These are phyloP conservation scores for Gentiana straminea DNA, from an alignment of 257 asterid genomes.

Conservation along the genomic window DNA sequence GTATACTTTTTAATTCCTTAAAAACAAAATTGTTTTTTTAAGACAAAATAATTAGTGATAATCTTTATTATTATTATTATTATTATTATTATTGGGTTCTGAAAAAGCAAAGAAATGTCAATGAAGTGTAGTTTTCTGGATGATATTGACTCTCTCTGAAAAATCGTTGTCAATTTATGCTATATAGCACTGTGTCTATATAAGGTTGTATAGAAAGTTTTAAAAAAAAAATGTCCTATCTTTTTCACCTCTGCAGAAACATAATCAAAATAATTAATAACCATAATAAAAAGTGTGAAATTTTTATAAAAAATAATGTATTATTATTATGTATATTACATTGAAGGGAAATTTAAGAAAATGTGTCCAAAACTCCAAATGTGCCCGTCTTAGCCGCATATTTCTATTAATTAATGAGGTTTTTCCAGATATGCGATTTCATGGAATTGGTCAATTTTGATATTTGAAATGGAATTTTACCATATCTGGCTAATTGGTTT, in stretches of 20 bases:
- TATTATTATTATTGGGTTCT: background rate
- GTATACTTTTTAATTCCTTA: conserved; percentile 15
- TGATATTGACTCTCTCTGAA: conserved; percentile 9
- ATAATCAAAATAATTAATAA: too few relatives aligned
- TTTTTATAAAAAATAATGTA: too few relatives aligned
- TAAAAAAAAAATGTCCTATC: conserved; percentile 8
- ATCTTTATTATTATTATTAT: too few relatives aligned
- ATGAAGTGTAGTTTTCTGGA: conserved; percentile 17
- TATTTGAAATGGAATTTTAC: conserved; percentile 15
- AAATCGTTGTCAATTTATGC: conserved; percentile 17
- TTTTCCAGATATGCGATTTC: conserved; percentile 21
- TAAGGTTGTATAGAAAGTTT: background rate
- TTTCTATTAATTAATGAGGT: background rate
- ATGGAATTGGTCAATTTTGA: conserved; percentile 15
- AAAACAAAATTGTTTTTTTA: too few relatives aligned
- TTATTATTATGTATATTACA: too few relatives aligned
- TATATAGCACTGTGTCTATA: conserved; percentile 17
- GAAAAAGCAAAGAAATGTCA: conserved; percentile 13
- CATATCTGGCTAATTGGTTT: conserved; percentile 12
- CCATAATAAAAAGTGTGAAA: too few relatives aligned
- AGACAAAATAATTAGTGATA: too few relatives aligned
- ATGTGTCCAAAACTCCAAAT: too few relatives aligned
- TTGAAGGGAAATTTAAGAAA: too few relatives aligned
- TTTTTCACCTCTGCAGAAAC: conserved; percentile 14
- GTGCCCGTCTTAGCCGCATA: too few relatives aligned